phyloP scores from a whole-genome alignment of 768 basidiomycete species.

The Porpolomopsis calyptriformis region DNA sequence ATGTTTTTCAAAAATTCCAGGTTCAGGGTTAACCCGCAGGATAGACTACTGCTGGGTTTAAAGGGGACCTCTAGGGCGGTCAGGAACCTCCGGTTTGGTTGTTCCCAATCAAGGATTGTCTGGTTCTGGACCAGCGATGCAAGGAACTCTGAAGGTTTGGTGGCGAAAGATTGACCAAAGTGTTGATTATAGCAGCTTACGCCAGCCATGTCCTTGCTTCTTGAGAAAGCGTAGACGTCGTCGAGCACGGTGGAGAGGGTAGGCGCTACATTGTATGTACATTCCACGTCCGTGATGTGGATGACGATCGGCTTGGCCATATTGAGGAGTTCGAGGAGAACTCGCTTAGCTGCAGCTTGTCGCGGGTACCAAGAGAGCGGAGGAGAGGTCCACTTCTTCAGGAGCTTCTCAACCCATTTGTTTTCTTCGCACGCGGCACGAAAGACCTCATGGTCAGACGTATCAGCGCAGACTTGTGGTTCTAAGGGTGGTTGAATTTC shows the following conservation, averaged over 20 bases:
- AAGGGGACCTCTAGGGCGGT: not conserved
- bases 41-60: not conserved
- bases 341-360: not conserved
- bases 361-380: not conserved
- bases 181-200: not conserved
- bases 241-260: not conserved
- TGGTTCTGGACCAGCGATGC: not conserved
- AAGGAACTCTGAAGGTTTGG: not conserved
- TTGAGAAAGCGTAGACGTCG: not conserved
- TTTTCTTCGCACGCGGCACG: not conserved
- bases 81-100: not conserved
- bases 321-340: not conserved
- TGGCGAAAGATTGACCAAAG: not conserved
- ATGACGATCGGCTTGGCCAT: not conserved
- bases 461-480: too few species aligned
- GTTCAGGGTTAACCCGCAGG: not conserved
- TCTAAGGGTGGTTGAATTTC: too few species aligned
- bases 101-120: not conserved
- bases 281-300: not conserved
- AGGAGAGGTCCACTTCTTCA: not conserved
- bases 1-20: not conserved
- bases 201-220: not conserved
- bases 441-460: too few species aligned
- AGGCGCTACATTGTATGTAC: not conserved
- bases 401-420: not conserved